Evolutionary conservation across 441 rosid species (phyloP).

Genomic region (Populus hybrid): DNA sequence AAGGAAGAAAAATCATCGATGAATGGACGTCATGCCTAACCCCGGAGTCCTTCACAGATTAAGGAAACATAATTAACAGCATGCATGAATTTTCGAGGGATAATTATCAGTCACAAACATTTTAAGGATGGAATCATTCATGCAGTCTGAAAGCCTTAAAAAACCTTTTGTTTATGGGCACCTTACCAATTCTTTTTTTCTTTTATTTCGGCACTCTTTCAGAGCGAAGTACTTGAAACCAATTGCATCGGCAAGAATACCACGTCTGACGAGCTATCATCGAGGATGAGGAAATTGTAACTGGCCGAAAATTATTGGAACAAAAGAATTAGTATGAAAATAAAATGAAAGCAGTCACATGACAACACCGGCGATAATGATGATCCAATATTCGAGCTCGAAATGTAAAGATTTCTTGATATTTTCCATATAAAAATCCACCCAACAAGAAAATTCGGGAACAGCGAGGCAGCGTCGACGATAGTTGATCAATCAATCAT

Average conservation of each 20-base stretch:
- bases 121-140: neutral
- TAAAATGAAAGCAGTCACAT: neutral
- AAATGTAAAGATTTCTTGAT: neutral
- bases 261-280: neutral
- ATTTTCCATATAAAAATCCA: too few relatives aligned
- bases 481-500: too few relatives aligned
- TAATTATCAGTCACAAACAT: too few relatives aligned
- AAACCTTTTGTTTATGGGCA: neutral
- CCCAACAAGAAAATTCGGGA: too few relatives aligned
- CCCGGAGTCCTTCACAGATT: neutral
- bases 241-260: neutral
- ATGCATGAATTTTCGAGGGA: neutral
- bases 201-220: neutral
- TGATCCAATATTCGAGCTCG: neutral
- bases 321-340: too few relatives aligned
- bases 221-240: neutral
- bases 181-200: neutral
- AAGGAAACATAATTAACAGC: neutral
- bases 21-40: neutral
- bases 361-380: neutral
- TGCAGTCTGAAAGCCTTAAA: neutral
- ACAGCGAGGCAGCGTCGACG: too few relatives aligned
- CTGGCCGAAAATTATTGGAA: too few relatives aligned
- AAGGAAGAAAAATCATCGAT: neutral
- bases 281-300: too few relatives aligned